Evolutionary conservation across 2,329 filamentous ascomycete species (phyloP).

Genomic region (Penicillium sp.): DNA sequence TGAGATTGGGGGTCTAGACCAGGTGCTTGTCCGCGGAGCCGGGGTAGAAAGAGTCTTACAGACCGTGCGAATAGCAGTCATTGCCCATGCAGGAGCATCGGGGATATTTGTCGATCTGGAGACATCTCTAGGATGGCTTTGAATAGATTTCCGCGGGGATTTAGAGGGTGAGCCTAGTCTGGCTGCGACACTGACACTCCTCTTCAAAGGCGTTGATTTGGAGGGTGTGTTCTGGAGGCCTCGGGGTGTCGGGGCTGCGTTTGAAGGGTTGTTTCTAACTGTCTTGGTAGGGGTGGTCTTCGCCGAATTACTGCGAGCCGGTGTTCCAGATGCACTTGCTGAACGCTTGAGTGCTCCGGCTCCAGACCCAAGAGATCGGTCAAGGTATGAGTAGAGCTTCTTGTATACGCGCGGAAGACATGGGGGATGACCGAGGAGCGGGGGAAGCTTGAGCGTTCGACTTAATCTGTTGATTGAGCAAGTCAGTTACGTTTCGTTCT

Average conservation of each 20-base stretch:
- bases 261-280: constrained; percentile 28
- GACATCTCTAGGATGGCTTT: constrained; percentile 18
- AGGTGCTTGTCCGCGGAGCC: constrained; percentile 34
- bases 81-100: constrained; percentile 63
- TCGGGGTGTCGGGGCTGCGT: constrained; percentile 27
- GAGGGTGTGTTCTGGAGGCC: constrained; percentile 42
- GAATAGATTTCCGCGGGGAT: constrained; percentile 18
- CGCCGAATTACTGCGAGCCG: constrained; percentile 25
- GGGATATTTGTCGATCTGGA: constrained; percentile 30
- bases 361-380: constrained; percentile 59
- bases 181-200: constrained; percentile 31
- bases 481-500: background rate
- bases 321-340: constrained; percentile 32
- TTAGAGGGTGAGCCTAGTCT: constrained; percentile 20
- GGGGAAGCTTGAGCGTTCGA: constrained; percentile 70
- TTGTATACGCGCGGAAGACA: constrained; percentile 79
- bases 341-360: constrained; percentile 36
- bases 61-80: constrained; percentile 64
- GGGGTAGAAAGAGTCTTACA: constrained; percentile 61
- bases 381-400: constrained; percentile 76
- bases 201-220: constrained; percentile 44
- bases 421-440: constrained; percentile 71
- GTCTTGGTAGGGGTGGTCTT: constrained; percentile 42
- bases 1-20: constrained; percentile 39
- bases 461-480: constrained; percentile 61